Evolutionary conservation across 2,329 filamentous ascomycete genomes (phyloP), one percentile per base, ranked within the genome.

Genomic region (Pseudocercospora cruenta): DNA sequence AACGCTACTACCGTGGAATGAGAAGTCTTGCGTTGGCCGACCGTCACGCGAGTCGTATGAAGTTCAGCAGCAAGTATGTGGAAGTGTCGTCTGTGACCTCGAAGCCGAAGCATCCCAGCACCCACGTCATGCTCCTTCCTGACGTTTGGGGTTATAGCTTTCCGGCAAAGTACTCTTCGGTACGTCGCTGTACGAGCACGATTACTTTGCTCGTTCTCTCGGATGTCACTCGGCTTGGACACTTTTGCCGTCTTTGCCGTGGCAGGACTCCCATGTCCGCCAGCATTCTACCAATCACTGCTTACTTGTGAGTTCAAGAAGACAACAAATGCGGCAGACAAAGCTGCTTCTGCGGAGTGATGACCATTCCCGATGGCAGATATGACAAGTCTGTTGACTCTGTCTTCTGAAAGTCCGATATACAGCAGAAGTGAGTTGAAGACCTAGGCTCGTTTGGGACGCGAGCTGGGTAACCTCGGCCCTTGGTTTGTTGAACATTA

Each of bases 381-480:
- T 1, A 54, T 54, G 19, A 9, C 1, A n/a, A n/a, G n/a, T n/a
- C n/a, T n/a, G n/a, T n/a, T n/a, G 5, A 49, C 16, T 47, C 14
- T 47, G 4, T 47, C 43, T 5, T 47, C 19, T 22, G n/a, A 36
- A 36, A 36, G 33, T 36, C 33, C 33, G 33, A 36, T 36, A 12
- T 33, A 36, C 33, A 36, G 33, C 5, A 16, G 33, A 12, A 3
- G 33, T 5, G 12, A 36, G 10, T 36, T 36, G 14, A 36, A 57
- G n/a, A 47, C 31, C 22, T 61, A 45, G 47, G 36, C 31, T 36
- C 39, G 24, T 58, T 54, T 54, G 5, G 49, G 22, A 28, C 49
- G 49, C 49, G 24, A 54, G 51, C 24, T 16, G 12, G 51, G 24
- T 54, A 60, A 67, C 65, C 65, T 67, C 65, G 65, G 65, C 51